Conservation (phyloP, 495 filamentous ascomycete genomes). For the Neurospora sp. region DNA sequence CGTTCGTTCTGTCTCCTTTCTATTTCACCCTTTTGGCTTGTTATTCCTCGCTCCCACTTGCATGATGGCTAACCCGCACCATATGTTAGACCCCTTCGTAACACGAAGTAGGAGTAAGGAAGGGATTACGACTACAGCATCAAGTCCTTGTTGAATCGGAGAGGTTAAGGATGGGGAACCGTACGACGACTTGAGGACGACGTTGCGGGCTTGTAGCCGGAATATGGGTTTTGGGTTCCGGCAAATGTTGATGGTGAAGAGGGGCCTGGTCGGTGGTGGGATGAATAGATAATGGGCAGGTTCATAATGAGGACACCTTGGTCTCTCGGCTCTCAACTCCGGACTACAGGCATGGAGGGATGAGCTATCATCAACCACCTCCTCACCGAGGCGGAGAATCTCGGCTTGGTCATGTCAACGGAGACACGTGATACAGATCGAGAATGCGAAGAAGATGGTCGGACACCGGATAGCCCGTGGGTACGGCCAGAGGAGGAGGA, state of each 20-base stretch:
- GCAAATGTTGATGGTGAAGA: background rate
- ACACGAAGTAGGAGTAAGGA: background rate
- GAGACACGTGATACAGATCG: background rate
- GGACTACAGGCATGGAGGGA: background rate
- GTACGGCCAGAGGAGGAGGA: background rate
- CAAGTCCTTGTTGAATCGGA: background rate
- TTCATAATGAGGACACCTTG: background rate
- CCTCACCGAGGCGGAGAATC: background rate
- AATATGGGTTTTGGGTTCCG: background rate
- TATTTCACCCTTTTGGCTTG: background rate
- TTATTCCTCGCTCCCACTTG: background rate
- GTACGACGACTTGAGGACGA: background rate
- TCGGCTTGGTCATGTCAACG: background rate
- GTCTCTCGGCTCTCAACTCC: background rate
- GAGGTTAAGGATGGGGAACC: background rate
- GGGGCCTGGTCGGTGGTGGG: background rate
- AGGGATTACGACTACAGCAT: background rate
- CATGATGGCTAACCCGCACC: background rate
- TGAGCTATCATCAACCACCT: background rate
- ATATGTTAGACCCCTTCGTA: background rate
- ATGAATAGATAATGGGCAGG: background rate
- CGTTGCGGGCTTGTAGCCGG: background rate
- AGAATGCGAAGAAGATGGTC: background rate
- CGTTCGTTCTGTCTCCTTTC: slow-evolving; percentile 17
- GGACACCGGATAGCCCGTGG: background rate